phyloP scores from a whole-genome alignment of 768 basidiomycete genomes.

The Tulasnella sp. region DNA sequence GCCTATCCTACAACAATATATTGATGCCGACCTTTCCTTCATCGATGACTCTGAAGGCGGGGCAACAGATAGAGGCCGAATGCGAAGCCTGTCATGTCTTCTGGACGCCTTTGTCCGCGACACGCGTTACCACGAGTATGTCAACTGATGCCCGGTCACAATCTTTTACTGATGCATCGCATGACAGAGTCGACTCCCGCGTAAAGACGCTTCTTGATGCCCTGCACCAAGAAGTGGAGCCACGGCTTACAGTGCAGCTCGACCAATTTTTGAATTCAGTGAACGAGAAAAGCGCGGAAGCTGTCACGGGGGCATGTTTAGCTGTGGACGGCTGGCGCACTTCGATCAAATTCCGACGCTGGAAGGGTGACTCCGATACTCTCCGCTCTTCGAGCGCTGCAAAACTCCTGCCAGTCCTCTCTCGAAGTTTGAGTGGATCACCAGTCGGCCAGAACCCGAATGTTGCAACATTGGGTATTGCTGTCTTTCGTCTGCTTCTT shows the following conservation, averaged over 20 bases:
- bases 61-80: not conserved
- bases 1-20: not conserved
- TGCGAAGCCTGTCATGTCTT: not conserved
- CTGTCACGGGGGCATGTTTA: not conserved
- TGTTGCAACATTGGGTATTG: not conserved
- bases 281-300: no score
- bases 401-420: not conserved
- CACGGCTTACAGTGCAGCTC: not conserved
- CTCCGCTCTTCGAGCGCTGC: not conserved
- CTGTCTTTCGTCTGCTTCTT: not conserved
- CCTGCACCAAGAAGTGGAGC: not conserved
- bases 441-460: not conserved
- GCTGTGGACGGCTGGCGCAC: not conserved
- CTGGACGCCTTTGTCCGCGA: not conserved
- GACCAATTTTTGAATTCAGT: not conserved
- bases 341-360: not conserved
- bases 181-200: not conserved
- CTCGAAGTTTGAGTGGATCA: not conserved
- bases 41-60: not conserved
- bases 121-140: not conserved
- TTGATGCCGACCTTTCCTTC: not conserved
- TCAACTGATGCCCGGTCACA: not conserved
- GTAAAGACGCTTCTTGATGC: not conserved
- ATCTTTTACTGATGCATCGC: not conserved
- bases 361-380: not conserved